Evolutionary conservation across 164 flowering plant species (phyloP).

Genomic region (Liriodendron chinense): DNA sequence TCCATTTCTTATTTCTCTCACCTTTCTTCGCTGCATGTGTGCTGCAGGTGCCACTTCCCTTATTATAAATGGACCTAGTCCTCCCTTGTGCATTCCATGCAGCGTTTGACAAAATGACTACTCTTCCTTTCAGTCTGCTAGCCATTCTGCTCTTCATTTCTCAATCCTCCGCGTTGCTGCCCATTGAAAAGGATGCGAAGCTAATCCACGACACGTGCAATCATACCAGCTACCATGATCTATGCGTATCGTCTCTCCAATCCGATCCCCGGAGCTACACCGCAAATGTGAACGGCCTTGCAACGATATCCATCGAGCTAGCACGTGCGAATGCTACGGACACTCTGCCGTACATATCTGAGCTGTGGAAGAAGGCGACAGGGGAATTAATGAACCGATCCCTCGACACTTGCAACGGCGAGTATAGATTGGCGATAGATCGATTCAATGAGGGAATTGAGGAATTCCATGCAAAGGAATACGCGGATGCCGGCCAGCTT

Average conservation of each 20-base stretch:
- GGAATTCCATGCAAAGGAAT: slow-evolving; percentile 18
- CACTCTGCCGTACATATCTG: slow-evolving; percentile 21
- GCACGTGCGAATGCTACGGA: slow-evolving; percentile 30
- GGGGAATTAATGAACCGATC: slow-evolving; percentile 13
- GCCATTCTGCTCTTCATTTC: no score
- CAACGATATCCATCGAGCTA: background rate
- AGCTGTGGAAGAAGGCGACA: slow-evolving; percentile 1
- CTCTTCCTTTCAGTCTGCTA: no score
- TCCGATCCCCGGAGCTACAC: background rate
- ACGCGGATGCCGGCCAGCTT: slow-evolving; percentile 18
- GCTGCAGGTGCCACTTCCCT: no score
- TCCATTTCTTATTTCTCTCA: no score
- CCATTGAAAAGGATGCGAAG: background rate
- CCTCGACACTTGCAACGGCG: slow-evolving; percentile 33
- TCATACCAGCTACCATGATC: background rate
- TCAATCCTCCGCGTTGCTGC: no score
- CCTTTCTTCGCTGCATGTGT: no score
- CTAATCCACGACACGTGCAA: background rate
- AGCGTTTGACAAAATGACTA: no score
- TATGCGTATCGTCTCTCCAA: background rate
- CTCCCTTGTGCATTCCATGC: no score
- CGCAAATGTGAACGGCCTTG: background rate
- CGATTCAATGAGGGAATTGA: slow-evolving; percentile 16
- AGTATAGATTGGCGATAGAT: slow-evolving; percentile 28
- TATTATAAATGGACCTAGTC: no score